phyloP scores from a whole-genome alignment of 257 asterid species.

The Fraxinus americana region DNA sequence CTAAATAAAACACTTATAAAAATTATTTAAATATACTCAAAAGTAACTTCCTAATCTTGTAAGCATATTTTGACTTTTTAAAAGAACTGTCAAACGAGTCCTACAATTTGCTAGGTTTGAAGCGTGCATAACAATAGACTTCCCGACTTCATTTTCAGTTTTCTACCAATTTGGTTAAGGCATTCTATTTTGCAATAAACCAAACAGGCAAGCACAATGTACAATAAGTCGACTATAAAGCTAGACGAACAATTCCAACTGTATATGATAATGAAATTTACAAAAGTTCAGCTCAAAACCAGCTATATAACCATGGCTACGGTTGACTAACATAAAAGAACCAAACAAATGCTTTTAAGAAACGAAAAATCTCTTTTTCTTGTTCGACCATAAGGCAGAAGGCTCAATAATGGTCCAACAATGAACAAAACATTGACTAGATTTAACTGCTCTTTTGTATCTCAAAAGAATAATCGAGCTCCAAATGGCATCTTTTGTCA shows the following conservation, averaged over 20 bases:
- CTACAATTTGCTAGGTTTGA: no score
- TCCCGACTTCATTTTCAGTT: neutral
- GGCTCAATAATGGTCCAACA: neutral
- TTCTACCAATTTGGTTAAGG: neutral
- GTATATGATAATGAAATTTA: neutral
- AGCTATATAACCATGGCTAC: neutral
- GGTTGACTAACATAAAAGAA: neutral
- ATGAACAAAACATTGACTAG: slow-evolving; percentile 21
- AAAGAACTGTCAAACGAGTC: no score
- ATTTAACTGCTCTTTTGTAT: slow-evolving; percentile 45
- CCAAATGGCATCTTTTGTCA: slow-evolving; percentile 64
- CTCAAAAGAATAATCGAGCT: slow-evolving; percentile 67
- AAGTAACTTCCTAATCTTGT: no score
- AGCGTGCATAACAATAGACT: neutral
- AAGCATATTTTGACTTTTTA: no score
- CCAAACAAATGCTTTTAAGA: neutral
- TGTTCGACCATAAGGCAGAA: neutral
- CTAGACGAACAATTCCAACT: neutral
- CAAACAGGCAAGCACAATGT: neutral
- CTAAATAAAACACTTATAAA: no score
- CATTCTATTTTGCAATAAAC: neutral
- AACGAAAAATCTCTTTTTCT: neutral
- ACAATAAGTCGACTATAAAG: no score
- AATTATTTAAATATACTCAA: no score
- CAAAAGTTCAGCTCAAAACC: neutral